phyloP scores from a whole-genome alignment of 2,329 filamentous ascomycete genomes.

The Monosporascus ibericus region DNA sequence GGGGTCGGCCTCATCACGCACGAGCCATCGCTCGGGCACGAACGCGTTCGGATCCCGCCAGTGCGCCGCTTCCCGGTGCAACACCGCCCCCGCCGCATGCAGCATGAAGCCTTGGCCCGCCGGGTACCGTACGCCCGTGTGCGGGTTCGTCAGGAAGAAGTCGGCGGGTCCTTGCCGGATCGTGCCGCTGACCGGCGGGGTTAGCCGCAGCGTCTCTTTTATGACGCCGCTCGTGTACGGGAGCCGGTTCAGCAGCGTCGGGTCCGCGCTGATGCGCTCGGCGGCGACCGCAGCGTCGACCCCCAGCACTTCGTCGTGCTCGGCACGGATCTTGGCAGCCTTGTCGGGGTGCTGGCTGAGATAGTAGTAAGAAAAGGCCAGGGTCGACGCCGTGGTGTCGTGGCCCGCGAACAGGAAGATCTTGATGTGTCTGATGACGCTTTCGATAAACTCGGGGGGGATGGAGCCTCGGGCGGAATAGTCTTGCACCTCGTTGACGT shows the following conservation, averaged over 20 bases:
- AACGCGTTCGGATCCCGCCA: slow-evolving; percentile 34
- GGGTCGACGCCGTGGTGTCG: slow-evolving; percentile 25
- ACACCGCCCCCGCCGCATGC: slow-evolving; percentile 11
- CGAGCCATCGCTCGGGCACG: slow-evolving; percentile 36
- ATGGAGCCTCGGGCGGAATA: slow-evolving; percentile 7
- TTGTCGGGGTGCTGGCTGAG: slow-evolving; percentile 16
- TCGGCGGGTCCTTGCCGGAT: slow-evolving; percentile 29
- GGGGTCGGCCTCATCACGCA: slow-evolving; percentile 20
- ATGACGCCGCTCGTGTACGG: slow-evolving; percentile 46
- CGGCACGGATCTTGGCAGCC: slow-evolving; percentile 18
- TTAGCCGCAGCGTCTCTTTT: slow-evolving; percentile 47
- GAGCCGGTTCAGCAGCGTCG: slow-evolving; percentile 42
- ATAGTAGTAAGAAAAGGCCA: slow-evolving; percentile 19
- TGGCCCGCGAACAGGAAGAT: slow-evolving; percentile 28
- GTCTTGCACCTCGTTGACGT: slow-evolving; percentile 13
- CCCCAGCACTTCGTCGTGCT: slow-evolving; percentile 39
- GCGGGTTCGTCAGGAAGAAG: slow-evolving; percentile 33
- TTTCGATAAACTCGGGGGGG: slow-evolving; percentile 13
- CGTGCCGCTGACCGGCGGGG: slow-evolving; percentile 38
- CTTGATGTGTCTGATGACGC: slow-evolving; percentile 21
- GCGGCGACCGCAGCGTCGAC: slow-evolving; percentile 30
- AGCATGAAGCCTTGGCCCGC: slow-evolving; percentile 29
- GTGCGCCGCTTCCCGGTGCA: slow-evolving; percentile 27
- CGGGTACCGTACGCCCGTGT: slow-evolving; percentile 34
- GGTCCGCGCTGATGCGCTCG: slow-evolving; percentile 32